These are phyloP conservation scores for Orychophragmus violaceus DNA, from an alignment of 345 rosid genomes.

Conservation along the genomic window DNA sequence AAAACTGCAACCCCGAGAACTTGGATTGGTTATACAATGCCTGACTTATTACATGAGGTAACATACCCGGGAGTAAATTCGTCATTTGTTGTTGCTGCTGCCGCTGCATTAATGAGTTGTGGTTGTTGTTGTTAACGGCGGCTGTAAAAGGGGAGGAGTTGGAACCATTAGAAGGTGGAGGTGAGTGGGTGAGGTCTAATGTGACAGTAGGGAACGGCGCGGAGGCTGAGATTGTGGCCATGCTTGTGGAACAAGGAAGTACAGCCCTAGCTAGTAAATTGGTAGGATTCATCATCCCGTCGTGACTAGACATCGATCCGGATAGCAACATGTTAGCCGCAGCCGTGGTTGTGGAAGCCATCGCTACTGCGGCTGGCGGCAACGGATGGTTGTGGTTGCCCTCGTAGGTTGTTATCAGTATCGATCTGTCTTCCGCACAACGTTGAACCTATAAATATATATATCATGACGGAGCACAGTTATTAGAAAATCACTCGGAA, in stretches of 20 bases:
- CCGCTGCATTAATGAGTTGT: constrained; percentile 13
- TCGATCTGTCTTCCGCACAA: constrained; percentile 81
- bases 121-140: constrained; percentile 27
- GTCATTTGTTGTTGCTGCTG: constrained; percentile 20
- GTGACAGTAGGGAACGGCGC: constrained; percentile 96
- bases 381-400: constrained; percentile 93
- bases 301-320: constrained; percentile 89
- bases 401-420: constrained; percentile 87
- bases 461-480: not conserved
- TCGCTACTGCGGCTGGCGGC: constrained; percentile 87
- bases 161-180: constrained; percentile 25
- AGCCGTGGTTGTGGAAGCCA: constrained; percentile 90
- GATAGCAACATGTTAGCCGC: constrained; percentile 91
- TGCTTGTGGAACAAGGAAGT: constrained; percentile 75
- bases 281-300: constrained; percentile 77
- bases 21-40: constrained; percentile 74
- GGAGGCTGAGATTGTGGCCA: constrained; percentile 97
- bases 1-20: constrained; percentile 80
- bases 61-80: constrained; percentile 15
- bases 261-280: constrained; percentile 81
- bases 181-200: constrained; percentile 76
- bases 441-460: constrained; percentile 61
- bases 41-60: constrained; percentile 66
- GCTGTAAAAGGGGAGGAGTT: constrained; percentile 34
- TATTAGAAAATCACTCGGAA: not conserved